Evolutionary conservation across 1,139 yeast species (phyloP), one percentile per base, ranked within the genome.

Genomic region (Chernovozyma sophiae-reginae): DNA sequence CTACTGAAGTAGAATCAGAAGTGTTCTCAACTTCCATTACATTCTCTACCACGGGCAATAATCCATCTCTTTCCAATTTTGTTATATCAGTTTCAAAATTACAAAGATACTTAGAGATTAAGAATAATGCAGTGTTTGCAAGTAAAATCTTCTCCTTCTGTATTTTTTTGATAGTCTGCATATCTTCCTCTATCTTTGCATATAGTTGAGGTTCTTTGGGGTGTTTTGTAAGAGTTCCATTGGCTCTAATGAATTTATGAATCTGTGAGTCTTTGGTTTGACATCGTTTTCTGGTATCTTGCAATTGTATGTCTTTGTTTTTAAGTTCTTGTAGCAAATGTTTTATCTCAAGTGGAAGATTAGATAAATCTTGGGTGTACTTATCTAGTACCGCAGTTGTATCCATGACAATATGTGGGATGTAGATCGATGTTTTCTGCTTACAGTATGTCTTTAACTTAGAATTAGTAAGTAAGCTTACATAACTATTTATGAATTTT

Each of bases 311-410:
- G 53, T 92, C 98, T 44, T 82, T 78, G 37, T 71, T 75, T 37
- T 82, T 75, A 35, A 92, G 72, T 57, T 92, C 97, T 37, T 86
- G 87, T 37, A 92, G 65, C 30, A 87, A 65, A 52, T 85, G 87
- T 39, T 81, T 81, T 34, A 92, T 75, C 58, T 92, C 98, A 10
- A 87, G 79, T n/a, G 97, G 97, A 30, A 92, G 70, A 53, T 90
- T 92, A 20, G 92, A 79, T 38, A 92, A 56, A 47, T 69, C 75
- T 51, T 68, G 74, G 3, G 74, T 68, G 45, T 69, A 69, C 48
- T 70, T 68, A 42, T 69, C 75, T 20, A 70, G 58, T n/a, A 70
- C 74, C 0, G 74, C 58, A 4, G 74, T 62, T n/a, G 75, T 69
- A 51, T 70, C 76, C 75, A 70, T 70, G 13, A 4, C 15, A n/a